These are phyloP conservation scores for Dentipellis sp. DNA, from an alignment of 768 basidiomycete species.

Conservation along the genomic window DNA sequence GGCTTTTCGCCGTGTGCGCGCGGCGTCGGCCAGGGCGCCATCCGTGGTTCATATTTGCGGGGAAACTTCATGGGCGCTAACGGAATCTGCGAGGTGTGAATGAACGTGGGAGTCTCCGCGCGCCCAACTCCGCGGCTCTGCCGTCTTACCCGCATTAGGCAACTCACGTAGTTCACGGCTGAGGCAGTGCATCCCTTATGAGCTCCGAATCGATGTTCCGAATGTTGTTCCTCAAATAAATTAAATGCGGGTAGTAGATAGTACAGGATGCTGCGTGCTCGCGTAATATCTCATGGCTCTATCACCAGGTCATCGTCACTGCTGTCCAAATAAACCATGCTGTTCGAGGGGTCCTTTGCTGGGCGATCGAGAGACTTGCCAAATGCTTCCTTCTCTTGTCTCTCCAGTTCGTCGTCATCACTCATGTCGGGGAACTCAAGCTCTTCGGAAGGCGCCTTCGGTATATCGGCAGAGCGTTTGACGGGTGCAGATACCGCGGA, in stretches of 20 bases:
- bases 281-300: slow-evolving; percentile 9
- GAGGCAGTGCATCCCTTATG: too few species aligned
- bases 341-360: neutral
- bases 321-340: slow-evolving; percentile 20
- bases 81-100: too few species aligned
- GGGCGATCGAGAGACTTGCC: slow-evolving; percentile 4
- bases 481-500: slow-evolving; percentile 43
- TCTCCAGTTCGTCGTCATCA: slow-evolving; percentile 23
- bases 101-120: too few species aligned
- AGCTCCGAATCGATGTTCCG: too few species aligned
- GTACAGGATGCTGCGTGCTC: neutral
- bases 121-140: too few species aligned
- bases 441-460: too few species aligned
- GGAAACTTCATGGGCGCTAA: too few species aligned
- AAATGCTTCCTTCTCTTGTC: slow-evolving; percentile 6
- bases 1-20: too few species aligned
- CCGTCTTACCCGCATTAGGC: too few species aligned
- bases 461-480: slow-evolving; percentile 5
- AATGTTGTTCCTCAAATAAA: neutral
- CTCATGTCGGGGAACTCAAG: slow-evolving; percentile 18
- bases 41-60: too few species aligned
- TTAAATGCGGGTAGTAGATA: neutral
- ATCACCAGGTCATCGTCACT: slow-evolving; percentile 14
- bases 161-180: too few species aligned
- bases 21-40: too few species aligned